Base-by-base conservation (phyloP, 2,329 filamentous ascomycete species). In the Colletotrichum brevisporum region DNA sequence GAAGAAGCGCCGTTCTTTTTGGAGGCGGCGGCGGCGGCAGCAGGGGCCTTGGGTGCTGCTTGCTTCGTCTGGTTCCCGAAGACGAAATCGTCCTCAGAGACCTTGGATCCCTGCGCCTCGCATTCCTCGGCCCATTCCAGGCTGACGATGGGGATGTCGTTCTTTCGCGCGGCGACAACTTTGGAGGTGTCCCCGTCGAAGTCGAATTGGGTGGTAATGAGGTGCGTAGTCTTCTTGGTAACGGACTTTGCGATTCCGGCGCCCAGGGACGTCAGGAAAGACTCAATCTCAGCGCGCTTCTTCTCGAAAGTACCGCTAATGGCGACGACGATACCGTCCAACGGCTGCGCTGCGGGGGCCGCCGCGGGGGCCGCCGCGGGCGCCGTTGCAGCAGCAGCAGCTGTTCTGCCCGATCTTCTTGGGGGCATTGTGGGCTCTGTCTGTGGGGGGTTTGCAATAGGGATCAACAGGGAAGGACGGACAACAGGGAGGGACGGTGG, bases 71-170 rank as follows among this genome's bases (percentile, higher is more conserved):
- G 50, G 24, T 50, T 51, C 53, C 56, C 68, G 36, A 78, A 71
- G n/a, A 58, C 51, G 61, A 79, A 81, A 24, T 54, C 58, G 24
- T 65, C 72, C 73, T 83, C 83, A 3, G 74, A 58, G 60, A 84
- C 74, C 39, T 79, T 82, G 12, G 79, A 76, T 53, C 80, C 81
- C 16, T 79, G 77, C 15, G 79, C 71, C 45, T 86, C 79, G 24
- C 85, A 89, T n/a, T 90, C 85, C 2, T 86, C 71, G n/a, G 90
- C 79, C 92, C 92, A 94, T 15, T 86, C 79, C 0, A 90, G 76
- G 10, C 79, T 83, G 27, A 94, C 85, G 53, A 93, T 83, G 3
- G 83, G 83, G 13, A 91, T 78, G 21, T 77, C 81, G 41, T 84
- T 81, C 13, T 81, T 73, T 10, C 81, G 76, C 5, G 84, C 87